phyloP scores from a whole-genome alignment of 2,329 filamentous ascomycete genomes.

The Talaromyces sp. region DNA sequence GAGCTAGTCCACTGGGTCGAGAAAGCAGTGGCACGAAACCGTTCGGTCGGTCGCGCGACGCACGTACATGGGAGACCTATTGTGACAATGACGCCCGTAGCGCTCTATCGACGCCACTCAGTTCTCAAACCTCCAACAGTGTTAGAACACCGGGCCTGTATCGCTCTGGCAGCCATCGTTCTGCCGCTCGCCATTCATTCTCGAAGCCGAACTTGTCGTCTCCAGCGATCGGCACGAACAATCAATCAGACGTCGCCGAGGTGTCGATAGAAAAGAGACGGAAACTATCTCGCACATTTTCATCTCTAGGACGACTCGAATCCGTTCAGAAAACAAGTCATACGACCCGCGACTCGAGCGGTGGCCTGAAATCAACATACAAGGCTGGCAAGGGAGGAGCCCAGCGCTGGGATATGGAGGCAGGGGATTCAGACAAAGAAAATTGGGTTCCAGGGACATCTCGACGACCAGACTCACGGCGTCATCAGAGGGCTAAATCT shows the following conservation, averaged over 20 bases:
- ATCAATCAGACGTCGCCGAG: conserved; percentile 51
- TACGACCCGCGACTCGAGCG: conserved; percentile 21
- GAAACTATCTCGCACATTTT: conserved; percentile 58
- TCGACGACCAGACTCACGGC: conserved; percentile 36
- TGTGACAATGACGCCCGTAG: conserved; percentile 77
- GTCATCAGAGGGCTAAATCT: conserved; percentile 35
- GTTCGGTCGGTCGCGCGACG: conserved; percentile 77
- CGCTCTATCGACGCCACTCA: conserved; percentile 73
- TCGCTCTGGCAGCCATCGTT: conserved; percentile 51
- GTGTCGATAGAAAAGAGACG: conserved; percentile 53
- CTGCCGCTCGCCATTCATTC: conserved; percentile 45
- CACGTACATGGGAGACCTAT: conserved; percentile 86
- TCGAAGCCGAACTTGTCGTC: conserved; percentile 53
- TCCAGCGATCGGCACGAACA: conserved; percentile 38
- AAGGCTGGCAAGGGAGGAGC: conserved; percentile 33
- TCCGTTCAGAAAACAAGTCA: conserved; percentile 29
- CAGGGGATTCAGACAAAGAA: conserved; percentile 86
- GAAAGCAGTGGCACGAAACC: conserved; percentile 42
- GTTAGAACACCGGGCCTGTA: conserved; percentile 78
- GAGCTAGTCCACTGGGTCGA: conserved; percentile 39
- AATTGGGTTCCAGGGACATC: conserved; percentile 66
- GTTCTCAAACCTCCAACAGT: conserved; percentile 62
- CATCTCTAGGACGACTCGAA: conserved; percentile 62
- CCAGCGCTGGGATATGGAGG: conserved; percentile 42
- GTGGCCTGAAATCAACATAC: conserved; percentile 8